Percentiles rank a stretch among this genome's conserved stretches.
Conservation (phyloP, 2,329 filamentous ascomycete genomes). For the Sporothrix pseudoabietina region DNA sequence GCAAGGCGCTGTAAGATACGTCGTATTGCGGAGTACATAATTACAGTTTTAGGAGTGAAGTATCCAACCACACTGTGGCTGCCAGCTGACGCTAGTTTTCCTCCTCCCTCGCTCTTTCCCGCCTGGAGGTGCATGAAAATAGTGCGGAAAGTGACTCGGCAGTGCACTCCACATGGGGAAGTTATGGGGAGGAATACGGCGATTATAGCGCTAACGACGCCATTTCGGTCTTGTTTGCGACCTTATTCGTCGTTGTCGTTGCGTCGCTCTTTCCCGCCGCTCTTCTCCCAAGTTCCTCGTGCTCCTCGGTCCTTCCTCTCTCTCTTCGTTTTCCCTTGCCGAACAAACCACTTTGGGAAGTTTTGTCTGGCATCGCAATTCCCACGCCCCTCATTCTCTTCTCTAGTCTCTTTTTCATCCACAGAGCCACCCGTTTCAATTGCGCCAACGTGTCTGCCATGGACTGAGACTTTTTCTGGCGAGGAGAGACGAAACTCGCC, state of each 20-base stretch:
- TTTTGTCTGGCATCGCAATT: background rate
- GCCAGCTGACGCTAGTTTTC: background rate
- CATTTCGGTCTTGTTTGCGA: background rate
- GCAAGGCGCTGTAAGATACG: background rate
- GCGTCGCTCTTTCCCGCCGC: background rate
- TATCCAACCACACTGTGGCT: background rate
- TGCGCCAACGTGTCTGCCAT: background rate
- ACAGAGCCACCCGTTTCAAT: background rate
- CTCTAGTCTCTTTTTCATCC: background rate
- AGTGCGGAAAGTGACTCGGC: background rate
- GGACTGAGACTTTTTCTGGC: background rate
- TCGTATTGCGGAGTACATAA: too few relatives aligned
- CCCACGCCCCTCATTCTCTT: slow-evolving; percentile 7
- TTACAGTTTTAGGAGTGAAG: background rate
- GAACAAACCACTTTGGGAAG: background rate
- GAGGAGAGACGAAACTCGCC: background rate
- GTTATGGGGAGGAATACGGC: background rate
- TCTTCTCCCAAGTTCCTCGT: background rate
- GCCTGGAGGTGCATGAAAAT: background rate
- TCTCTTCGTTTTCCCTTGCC: background rate
- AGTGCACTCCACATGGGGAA: background rate
- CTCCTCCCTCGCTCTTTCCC: background rate
- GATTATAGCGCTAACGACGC: background rate
- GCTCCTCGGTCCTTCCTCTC: background rate
- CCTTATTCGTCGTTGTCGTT: background rate